Conservation (phyloP, 257 asterid genomes). For the Perilla frutescens region DNA sequence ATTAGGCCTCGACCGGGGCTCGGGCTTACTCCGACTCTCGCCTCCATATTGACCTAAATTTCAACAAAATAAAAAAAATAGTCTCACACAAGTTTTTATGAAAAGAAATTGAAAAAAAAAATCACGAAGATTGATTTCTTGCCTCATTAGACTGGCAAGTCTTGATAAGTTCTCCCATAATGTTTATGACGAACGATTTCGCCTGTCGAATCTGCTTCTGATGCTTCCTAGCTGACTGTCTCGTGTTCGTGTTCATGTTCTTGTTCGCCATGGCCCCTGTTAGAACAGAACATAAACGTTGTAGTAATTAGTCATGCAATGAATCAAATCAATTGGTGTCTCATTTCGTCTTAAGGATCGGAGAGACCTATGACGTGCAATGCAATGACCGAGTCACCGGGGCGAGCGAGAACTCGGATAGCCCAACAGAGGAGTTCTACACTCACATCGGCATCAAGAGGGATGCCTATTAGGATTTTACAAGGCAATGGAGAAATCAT, state of each 20-base stretch:
- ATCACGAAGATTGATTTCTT: not conserved
- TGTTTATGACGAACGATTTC: conserved; percentile 70
- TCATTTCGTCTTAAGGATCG: not conserved
- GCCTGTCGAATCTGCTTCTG: conserved; percentile 72
- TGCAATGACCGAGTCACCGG: conserved; percentile 72
- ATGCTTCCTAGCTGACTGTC: conserved; percentile 47
- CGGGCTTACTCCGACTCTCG: conserved; percentile 66
- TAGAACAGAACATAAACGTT: not conserved
- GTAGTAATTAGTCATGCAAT: not conserved
- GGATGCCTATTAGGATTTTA: conserved; percentile 72
- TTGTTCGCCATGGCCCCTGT: conserved; percentile 50
- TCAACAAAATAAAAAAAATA: not conserved
- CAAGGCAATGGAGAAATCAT: conserved; percentile 50
- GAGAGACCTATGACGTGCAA: conserved; percentile 67
- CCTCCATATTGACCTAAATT: conserved; percentile 74
- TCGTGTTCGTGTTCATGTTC: conserved; percentile 33
- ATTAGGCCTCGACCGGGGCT: conserved; percentile 60
- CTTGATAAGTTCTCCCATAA: conserved; percentile 65
- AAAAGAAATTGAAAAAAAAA: not conserved
- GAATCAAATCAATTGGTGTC: not conserved
- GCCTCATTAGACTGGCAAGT: conserved; percentile 69
- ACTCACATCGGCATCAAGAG: conserved; percentile 63
- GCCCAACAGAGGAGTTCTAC: conserved; percentile 69
- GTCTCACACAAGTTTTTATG: no score
- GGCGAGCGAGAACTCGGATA: conserved; percentile 56